Evolutionary conservation across 306 rosid species (phyloP), one percentile per base, ranked within the genome.

Genomic region (Heteromeles arbutifolia): DNA sequence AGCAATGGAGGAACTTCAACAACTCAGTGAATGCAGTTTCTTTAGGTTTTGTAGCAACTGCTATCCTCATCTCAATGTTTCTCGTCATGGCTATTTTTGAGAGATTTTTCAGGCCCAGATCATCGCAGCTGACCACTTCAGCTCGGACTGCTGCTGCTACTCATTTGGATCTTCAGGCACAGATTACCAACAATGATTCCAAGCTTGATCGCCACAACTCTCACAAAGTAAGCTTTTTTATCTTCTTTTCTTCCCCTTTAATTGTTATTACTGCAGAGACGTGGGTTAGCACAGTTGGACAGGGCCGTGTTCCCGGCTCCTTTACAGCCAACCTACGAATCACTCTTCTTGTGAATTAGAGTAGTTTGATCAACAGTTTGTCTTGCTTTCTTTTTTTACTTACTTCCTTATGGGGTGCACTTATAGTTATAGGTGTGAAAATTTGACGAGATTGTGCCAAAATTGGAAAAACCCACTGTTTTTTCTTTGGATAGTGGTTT

Each of bases 11-110:
- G 77, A 83, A 82, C 13, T 86, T 87, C n/a, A 86, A 86, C 48
- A 80, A 80, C 73, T 89, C 93, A 1, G 82, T 89, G 39, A 89
- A 87, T 77, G 89, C 90, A 19, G 80, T 89, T 69, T 85, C 90
- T 65, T 88, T 88, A 84, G 92, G 93, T 62, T 86, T 91, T 72
- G 88, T 91, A 1, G 93, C 93, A 68, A 91, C 93, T 73, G 96
- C 89, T 39, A 86, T 91, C 73, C 91, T 89, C 79, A 80, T 91
- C 68, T 87, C 94, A 63, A 84, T 91, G 89, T 91, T 91, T 81
- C 89, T 91, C 78, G 87, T 86, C 31, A 84, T 91, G 87, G 97
- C 97, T 8, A 89, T 89, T 68, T 80, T 86, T 48, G 97, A 91
- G 89, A 87, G 86, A 78, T 82, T 89, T 80, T 82, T 87, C 79